A percentile compares a stretch with the other conserved stretches of the same genome.
Conservation (phyloP, 805 yeast genomes). For the Ogataea pini region DNA sequence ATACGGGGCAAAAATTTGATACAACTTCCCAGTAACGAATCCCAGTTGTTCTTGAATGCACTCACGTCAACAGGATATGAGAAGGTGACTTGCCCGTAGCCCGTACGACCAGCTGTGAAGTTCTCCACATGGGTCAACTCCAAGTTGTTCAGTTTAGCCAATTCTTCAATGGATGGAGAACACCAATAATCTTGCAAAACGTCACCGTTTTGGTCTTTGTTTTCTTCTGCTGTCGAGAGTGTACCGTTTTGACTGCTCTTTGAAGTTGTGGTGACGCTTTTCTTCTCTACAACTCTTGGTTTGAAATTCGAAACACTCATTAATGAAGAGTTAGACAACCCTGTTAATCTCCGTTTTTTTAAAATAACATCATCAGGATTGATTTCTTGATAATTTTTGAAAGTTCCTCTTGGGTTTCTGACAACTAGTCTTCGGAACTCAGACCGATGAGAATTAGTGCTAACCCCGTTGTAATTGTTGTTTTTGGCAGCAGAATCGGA, state of each 20-base stretch:
- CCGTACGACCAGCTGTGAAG: constrained; percentile 68
- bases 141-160: constrained; percentile 44
- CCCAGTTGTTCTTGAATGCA: constrained; percentile 45
- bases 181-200: constrained; percentile 55
- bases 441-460: constrained; percentile 14
- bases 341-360: neutral
- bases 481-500: neutral
- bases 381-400: constrained; percentile 31
- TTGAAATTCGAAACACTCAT: constrained; percentile 14
- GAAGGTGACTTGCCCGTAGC: constrained; percentile 68
- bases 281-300: constrained; percentile 4
- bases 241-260: neutral
- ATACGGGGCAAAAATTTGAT: constrained; percentile 50
- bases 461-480: constrained; percentile 3
- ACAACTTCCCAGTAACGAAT: constrained; percentile 41
- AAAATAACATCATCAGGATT: constrained; percentile 33
- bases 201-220: neutral
- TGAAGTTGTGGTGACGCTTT: neutral
- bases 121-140: constrained; percentile 57
- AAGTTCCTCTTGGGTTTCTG: constrained; percentile 29
- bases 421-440: constrained; percentile 31
- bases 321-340: constrained; percentile 5
- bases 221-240: neutral
- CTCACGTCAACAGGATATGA: constrained; percentile 69
- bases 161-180: constrained; percentile 58